These are phyloP conservation scores for Saksenaea oblongispora DNA, from an alignment of 371 early-diverging fungal genomes.

Conservation along the genomic window DNA sequence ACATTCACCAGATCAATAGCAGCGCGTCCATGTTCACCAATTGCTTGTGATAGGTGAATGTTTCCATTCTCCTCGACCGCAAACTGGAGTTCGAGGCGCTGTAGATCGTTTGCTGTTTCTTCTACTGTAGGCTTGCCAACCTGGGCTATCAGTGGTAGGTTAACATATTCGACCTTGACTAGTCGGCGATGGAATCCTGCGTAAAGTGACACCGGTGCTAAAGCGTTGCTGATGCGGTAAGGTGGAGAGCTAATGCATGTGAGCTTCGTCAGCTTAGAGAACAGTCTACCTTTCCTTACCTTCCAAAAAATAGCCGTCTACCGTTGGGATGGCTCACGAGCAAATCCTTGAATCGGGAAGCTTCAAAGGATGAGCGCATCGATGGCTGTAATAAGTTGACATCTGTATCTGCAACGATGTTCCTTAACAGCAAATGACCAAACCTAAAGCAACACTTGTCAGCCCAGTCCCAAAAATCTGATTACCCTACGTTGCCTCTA, in stretches of 20 bases:
- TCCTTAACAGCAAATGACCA: conserved; percentile 32
- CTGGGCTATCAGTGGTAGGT: conserved; percentile 9
- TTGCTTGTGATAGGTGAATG: conserved; percentile 15
- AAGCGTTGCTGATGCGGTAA: background rate
- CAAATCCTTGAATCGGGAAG: background rate
- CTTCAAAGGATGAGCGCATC: background rate
- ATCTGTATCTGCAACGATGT: conserved; percentile 11
- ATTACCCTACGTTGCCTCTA: conserved; percentile 34
- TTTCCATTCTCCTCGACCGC: conserved; percentile 25
- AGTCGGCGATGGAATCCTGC: conserved; percentile 23
- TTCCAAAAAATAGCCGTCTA: conserved; percentile 25
- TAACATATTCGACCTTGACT: conserved; percentile 33
- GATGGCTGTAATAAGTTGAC: conserved; percentile 16
- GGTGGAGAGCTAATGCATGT: background rate
- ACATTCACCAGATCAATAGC: conserved; percentile 28
- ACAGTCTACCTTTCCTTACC: conserved; percentile 16
- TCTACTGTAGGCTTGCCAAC: background rate
- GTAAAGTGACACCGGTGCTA: background rate
- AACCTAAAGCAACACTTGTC: conserved; percentile 21
- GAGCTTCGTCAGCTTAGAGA: background rate
- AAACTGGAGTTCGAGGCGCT: conserved; percentile 33
- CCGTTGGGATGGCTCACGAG: conserved; percentile 1
- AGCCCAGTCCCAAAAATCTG: background rate
- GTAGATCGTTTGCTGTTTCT: background rate
- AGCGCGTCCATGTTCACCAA: conserved; percentile 30